Base-by-base conservation (phyloP, 2,329 filamentous ascomycete genomes). In the Fusarium sarcochroum region DNA sequence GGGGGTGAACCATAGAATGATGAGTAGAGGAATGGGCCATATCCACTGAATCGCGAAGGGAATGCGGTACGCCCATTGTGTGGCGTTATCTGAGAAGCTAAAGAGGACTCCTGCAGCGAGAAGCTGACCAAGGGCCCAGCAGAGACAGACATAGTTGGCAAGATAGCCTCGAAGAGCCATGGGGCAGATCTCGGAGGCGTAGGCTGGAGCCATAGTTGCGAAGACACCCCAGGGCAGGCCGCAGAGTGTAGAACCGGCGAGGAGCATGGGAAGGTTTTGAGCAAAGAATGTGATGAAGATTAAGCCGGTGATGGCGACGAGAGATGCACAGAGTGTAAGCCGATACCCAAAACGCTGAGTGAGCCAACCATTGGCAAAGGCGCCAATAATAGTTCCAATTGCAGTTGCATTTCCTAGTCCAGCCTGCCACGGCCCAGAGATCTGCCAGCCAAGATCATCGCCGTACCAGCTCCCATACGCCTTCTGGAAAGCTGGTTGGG, bases 241-340 rank as follows among this genome's bases (percentile, higher is more conserved):
- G n/a, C 81, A 84, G 5, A 87, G 73, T 34, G 85, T 74, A 54
- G 85, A 79, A 7, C 82, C 83, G 0, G 80, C 78, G 0, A 85
- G 73, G 9, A 85, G 76, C 6, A 81, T 79, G 1, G 77, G 70
- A 3, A 83, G 73, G 4, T 76, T 76, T 6, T 76, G 71, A 1
- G 77, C 76, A 34, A 78, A 78, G 66, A 79, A 78, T 1, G 73
- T 72, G 10, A 79, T 71, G 14, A 78, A 77, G 21, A 79, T 73
- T 20, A 78, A 71, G 7, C 63, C 72, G 0, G 69, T 60, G 1
- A 56, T 5, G 76, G 65, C 47, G 84, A 64, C 4, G 83, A 85
- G 17, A 68, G 80, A 35, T 86, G 84, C 66, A 2, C 56, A 20
- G 6, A 90, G 82, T 5, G 86, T 88, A 69, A 83, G 84, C 14